Conservation (phyloP, 192 early-diverging fungal genomes). For the Dissophora globulifera region DNA sequence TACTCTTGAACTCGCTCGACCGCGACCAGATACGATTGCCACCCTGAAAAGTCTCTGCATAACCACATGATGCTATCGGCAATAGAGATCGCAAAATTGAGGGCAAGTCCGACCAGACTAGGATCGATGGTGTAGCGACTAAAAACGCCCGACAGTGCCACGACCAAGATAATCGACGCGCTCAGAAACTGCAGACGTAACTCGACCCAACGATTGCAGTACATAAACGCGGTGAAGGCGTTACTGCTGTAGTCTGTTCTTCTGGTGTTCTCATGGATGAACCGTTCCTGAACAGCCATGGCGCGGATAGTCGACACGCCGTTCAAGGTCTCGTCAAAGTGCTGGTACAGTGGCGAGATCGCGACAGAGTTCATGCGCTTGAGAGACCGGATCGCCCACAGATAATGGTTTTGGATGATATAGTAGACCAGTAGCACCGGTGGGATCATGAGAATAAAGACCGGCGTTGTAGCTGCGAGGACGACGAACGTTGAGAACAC, state of each 20-base stretch:
- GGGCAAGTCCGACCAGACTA: slow-evolving; percentile 79
- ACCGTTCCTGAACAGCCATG: slow-evolving; percentile 29
- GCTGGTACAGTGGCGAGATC: slow-evolving; percentile 39
- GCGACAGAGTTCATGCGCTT: slow-evolving; percentile 59
- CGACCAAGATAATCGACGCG: slow-evolving; percentile 69
- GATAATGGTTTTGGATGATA: slow-evolving; percentile 17
- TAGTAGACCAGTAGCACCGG: slow-evolving; percentile 14
- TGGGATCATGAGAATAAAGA: slow-evolving; percentile 22
- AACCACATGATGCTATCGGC: slow-evolving; percentile 80
- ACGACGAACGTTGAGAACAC: slow-evolving; percentile 35
- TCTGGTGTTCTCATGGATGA: slow-evolving; percentile 30
- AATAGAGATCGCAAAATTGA: slow-evolving; percentile 83
- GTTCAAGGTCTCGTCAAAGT: slow-evolving; percentile 39
- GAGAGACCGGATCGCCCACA: slow-evolving; percentile 40
- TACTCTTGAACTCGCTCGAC: slow-evolving; percentile 91
- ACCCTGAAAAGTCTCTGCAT: slow-evolving; percentile 73
- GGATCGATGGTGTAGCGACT: slow-evolving; percentile 65
- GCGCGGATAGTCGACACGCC: slow-evolving; percentile 43
- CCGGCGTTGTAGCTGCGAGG: slow-evolving; percentile 54
- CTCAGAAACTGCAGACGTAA: slow-evolving; percentile 76
- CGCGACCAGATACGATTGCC: slow-evolving; percentile 84
- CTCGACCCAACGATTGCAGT: slow-evolving; percentile 83
- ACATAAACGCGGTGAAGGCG: slow-evolving; percentile 13
- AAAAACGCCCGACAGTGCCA: slow-evolving; percentile 69
- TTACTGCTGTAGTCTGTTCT: slow-evolving; percentile 69